phyloP scores from a whole-genome alignment of 176 grass and related monocot genomes.

The Aegilops speltoides region DNA sequence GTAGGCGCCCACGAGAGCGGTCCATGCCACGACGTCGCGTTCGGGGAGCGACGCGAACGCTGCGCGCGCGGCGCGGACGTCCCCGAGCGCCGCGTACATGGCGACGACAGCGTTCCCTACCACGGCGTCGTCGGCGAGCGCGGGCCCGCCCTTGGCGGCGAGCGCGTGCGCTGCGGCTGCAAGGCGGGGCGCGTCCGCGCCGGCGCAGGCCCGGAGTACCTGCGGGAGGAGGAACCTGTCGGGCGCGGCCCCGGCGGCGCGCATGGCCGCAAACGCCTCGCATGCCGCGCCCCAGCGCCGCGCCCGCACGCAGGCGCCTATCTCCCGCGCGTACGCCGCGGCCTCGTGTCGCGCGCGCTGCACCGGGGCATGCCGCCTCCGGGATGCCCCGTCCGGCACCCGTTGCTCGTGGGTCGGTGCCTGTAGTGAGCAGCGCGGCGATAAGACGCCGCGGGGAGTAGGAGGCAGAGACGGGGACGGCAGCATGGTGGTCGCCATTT shows the following conservation, averaged over 20 bases:
- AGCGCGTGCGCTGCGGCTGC: slow-evolving; percentile 52
- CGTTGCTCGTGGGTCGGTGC: neutral
- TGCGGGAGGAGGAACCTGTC: slow-evolving; percentile 71
- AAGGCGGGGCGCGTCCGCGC: slow-evolving; percentile 17
- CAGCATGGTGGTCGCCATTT: slow-evolving; percentile 45
- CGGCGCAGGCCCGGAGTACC: slow-evolving; percentile 67
- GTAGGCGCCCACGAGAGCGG: slow-evolving; percentile 52
- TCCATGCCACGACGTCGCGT: slow-evolving; percentile 69
- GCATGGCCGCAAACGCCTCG: slow-evolving; percentile 47
- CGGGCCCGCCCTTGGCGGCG: slow-evolving; percentile 31
- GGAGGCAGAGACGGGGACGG: neutral
- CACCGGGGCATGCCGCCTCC: slow-evolving; percentile 22
- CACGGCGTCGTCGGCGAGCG: slow-evolving; percentile 32
- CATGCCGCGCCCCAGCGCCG: slow-evolving; percentile 50
- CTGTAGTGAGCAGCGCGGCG: slow-evolving; percentile 24
- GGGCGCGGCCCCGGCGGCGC: slow-evolving; percentile 36
- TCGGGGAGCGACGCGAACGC: slow-evolving; percentile 55
- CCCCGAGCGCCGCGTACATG: slow-evolving; percentile 60
- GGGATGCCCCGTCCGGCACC: slow-evolving; percentile 21
- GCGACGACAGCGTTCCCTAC: slow-evolving; percentile 58
- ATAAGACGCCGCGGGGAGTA: slow-evolving; percentile 8
- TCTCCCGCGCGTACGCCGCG: slow-evolving; percentile 39
- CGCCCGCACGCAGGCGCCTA: slow-evolving; percentile 43
- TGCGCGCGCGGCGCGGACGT: slow-evolving; percentile 40
- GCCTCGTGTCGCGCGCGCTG: slow-evolving; percentile 11